Percentiles rank a stretch among this genome's conserved stretches.
Evolutionary conservation across 2,329 filamentous ascomycete genomes (phyloP).

Genomic region (Calonectria leucothoes): DNA sequence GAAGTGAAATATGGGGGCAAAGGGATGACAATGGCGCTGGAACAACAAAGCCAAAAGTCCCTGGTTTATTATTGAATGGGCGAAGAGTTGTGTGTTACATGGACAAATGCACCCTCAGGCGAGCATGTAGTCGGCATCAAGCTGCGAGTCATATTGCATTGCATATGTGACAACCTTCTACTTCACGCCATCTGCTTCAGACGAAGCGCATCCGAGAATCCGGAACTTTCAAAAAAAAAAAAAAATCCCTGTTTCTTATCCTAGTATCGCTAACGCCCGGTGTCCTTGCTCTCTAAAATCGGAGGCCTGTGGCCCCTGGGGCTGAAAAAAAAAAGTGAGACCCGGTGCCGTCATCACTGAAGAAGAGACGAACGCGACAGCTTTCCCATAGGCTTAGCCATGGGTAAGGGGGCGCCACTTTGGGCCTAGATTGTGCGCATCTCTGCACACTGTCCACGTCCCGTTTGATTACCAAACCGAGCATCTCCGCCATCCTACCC

Average conservation of each 20-base stretch:
- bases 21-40: neutral
- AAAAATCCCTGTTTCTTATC: neutral
- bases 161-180: neutral
- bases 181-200: neutral
- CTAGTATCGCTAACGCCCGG: neutral
- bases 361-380: conserved; percentile 6
- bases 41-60: neutral
- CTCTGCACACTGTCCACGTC: conserved; percentile 6
- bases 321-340: conserved; percentile 10
- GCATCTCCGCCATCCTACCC: neutral
- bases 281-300: conserved; percentile 8
- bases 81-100: neutral
- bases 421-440: neutral
- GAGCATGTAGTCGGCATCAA: neutral
- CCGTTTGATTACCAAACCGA: neutral
- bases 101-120: neutral
- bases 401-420: conserved; percentile 8
- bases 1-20: neutral
- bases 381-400: conserved; percentile 8
- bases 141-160: neutral
- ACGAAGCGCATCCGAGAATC: neutral
- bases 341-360: conserved; percentile 10
- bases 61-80: neutral
- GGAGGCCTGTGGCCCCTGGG: conserved; percentile 12
- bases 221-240: neutral